These are phyloP conservation scores for Gracilaria vermiculophylla DNA, from an alignment of 23 red algal species.

Conservation along the genomic window DNA sequence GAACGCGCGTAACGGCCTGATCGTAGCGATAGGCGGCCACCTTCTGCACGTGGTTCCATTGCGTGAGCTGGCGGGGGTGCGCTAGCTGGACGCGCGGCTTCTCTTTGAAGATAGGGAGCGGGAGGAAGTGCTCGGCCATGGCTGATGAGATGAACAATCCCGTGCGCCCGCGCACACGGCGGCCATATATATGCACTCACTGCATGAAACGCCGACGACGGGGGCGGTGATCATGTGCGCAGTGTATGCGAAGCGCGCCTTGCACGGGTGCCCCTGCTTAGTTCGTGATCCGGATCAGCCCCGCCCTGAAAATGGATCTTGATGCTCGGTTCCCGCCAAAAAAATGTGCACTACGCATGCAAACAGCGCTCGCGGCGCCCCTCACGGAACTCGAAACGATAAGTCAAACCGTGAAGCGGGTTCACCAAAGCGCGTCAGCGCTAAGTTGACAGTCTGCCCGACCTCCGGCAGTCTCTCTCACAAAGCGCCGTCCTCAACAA, in stretches of 20 bases:
- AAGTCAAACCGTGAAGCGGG: no score
- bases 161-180: no score
- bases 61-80: not conserved
- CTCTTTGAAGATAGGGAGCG: not conserved
- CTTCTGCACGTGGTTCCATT: constrained; percentile 9
- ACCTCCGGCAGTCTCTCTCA: no score
- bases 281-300: not conserved
- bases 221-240: no score
- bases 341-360: not conserved
- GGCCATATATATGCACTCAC: no score
- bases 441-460: no score
- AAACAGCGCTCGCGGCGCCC: not conserved
- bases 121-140: constrained; percentile 6
- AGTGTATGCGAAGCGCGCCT: not conserved
- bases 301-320: not conserved
- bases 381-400: no score
- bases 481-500: not conserved
- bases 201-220: no score
- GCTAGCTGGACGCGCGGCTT: not conserved
- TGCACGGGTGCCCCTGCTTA: not conserved
- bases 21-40: constrained; percentile 7
- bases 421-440: no score
- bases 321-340: not conserved
- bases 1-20: constrained; percentile 43
- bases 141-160: no score